Conservation (phyloP, 208 protist genomes). For the Trypanosoma platydactyli region DNA sequence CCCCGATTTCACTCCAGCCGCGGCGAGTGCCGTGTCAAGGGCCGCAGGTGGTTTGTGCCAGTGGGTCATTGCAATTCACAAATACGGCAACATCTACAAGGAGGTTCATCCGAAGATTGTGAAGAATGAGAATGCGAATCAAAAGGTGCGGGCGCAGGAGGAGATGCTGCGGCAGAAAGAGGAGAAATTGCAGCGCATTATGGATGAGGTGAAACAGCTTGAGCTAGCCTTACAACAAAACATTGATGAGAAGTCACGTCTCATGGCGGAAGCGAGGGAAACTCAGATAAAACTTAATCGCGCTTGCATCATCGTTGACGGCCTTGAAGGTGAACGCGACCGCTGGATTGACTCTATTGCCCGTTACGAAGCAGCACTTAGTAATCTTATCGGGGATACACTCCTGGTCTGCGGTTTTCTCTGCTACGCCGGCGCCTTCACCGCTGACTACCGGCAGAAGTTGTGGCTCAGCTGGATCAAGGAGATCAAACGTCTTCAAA, state of each 20-base stretch:
- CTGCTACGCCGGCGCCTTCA: slow-evolving; percentile 97
- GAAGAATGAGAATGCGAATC: slow-evolving; percentile 93
- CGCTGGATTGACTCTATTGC: slow-evolving; percentile 96
- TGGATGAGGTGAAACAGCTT: slow-evolving; percentile 92
- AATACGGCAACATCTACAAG: slow-evolving; percentile 96
- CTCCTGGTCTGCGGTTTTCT: slow-evolving; percentile 97
- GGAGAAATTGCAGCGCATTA: slow-evolving; percentile 91
- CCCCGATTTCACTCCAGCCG: slow-evolving; percentile 91
- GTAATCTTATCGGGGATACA: slow-evolving; percentile 95
- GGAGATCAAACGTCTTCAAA: slow-evolving; percentile 80
- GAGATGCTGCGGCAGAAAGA: slow-evolving; percentile 93
- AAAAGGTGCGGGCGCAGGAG: slow-evolving; percentile 94
- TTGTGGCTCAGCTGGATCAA: slow-evolving; percentile 93
- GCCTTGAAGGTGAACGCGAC: slow-evolving; percentile 95
- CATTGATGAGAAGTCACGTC: slow-evolving; percentile 91
- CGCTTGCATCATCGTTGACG: slow-evolving; percentile 96
- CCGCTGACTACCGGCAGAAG: slow-evolving; percentile 90
- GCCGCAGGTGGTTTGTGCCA: slow-evolving; percentile 95
- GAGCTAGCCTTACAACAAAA: slow-evolving; percentile 89
- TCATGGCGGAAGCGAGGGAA: slow-evolving; percentile 91
- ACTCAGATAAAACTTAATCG: slow-evolving; percentile 97
- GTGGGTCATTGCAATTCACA: slow-evolving; percentile 98
- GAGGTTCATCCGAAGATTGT: slow-evolving; percentile 97
- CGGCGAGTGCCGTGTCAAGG: slow-evolving; percentile 92
- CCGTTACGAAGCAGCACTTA: slow-evolving; percentile 86